Base-by-base conservation (phyloP, 106 monocot species). In the Dendrobium nobile region DNA sequence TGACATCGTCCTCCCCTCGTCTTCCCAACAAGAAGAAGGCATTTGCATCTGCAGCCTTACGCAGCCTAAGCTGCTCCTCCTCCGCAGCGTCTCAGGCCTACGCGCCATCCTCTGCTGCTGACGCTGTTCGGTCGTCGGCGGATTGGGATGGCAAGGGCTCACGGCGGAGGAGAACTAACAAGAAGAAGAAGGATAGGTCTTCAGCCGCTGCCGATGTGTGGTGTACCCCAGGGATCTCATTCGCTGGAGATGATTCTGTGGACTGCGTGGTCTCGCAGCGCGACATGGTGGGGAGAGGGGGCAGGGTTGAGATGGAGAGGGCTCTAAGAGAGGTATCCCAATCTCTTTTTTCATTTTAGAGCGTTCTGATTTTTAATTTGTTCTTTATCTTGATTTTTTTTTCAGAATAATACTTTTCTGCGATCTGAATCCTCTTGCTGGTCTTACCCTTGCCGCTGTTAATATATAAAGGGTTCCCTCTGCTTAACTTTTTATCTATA, bases 281-380 rank as follows among this genome's bases (percentile, higher is more conserved):
- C 16, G 77, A 75, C 40, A 54, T 37, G 31, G 37, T 19, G 9
- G 47, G 31, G 16, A 65, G 76, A 40, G n/a, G 56, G 16, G 72
- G 67, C 58, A 77, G 72, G 45, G 44, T 37, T 26, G 87, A 84
- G 19, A 5, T 41, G 1, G 87, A 84, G 28, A 73, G 87, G 84
- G 59, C 54, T 70, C 75, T 74, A n/a, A 84, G 84, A 81, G 87
- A 84, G 87, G 87, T 87, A 17, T 11, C 1, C 75, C 7, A 1
- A 4, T 61, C 6, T 58, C 19, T 24, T 18, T 42, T 47, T n/a
- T 42, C 68, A 0, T 61, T 77, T 77, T 10, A 11, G 4, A 6
- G 9, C 20, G 41, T 42, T 79, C 48, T 16, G 1, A 20, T 48
- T 74, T 24, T 4, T 7, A 11, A 19, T 28, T 41, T 44, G 19